Evolutionary conservation across 1,284 basidiomycete genomes (phyloP), one percentile per base, ranked within the genome.

Genomic region (Irpex sp.): DNA sequence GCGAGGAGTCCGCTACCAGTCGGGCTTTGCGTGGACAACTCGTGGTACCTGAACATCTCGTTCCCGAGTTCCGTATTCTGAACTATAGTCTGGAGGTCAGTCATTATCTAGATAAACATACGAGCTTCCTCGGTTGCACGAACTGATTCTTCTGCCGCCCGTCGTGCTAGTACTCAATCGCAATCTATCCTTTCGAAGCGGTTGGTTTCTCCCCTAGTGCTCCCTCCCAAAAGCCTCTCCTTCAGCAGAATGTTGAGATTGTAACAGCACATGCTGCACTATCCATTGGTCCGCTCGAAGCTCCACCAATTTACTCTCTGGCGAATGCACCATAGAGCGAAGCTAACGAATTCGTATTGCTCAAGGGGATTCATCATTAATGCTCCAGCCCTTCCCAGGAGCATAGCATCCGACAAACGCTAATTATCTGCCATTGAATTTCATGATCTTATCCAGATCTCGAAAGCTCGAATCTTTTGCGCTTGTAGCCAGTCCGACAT

Each of bases 71-170:
- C 50, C 61, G 63, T 26, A 70, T 71, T 8, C 51, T 71, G 17
- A 65, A 68, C 33, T 71, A 67, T 46, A 59, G 50, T 2, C 61
- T 70, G 19, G 61, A 70, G 63, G 70, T 69, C 9, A 59, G 64
- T 65, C 4, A 37, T 26, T 8, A 9, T 26, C 35, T 37, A 33
- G 53, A 55, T 55, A 55, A 9, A 55, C 21, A 26, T 26, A 17
- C 3, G 7, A 6, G 53, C 53, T 55, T 55, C 21, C 33, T 55
- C 53, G 53, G 55, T n/a, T 58, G 8, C 35, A 47, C 21, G 26
- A 15, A 53, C 49, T 60, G 15, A 43, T 31, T 46, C 33, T 54
- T 49, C n/a, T 57, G 17, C 15, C 21, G 31, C 37, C 43, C 19
- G 19, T 43, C 19, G 55, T 21, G 49, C 49, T 50, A 72, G 70